Base-by-base conservation (phyloP, 768 basidiomycete species). In the Pulveroboletus frians region DNA sequence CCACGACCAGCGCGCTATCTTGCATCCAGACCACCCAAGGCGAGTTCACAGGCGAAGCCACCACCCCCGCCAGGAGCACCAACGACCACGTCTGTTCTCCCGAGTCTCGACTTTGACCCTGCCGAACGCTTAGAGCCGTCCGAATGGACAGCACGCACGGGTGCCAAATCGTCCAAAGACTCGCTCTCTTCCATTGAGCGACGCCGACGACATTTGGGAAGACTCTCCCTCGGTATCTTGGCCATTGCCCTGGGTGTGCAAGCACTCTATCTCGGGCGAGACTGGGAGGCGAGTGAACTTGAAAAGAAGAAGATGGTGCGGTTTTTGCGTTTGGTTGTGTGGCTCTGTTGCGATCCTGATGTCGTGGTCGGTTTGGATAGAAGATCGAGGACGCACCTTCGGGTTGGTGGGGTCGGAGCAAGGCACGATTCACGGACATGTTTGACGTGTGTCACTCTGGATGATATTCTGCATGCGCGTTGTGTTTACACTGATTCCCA, bases 161-260 rank as follows among this genome's bases (percentile, higher is more conserved):
- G 89, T 13, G 89, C 89, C 43, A 76, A 72, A 63, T 90, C 88
- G 3, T 84, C 87, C 14, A 88, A 84, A 58, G 84, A 85, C 43
- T 80, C 83, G 13, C 75, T 92, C 46, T 87, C 87, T 15, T 83
- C 83, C 43, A 85, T 84, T 52, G 95, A 96, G 68, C 75, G 78
- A 56, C 76, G 76, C 60, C 76, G 90, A 51, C 71, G 78, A 53
- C 69, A 75, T 52, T 66, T 83, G 58, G 75, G 79, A 5, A 71
- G 85, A 31, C 57, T 82, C 1, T 74, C 79, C 17, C 61, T 87
- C 38, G 79, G 66, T 1, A 38, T 83, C 30, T 62, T 88, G 7
- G 70, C 74, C 4, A 60, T 83, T 10, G 88, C 78, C 4, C 66
- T 85, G 4, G 76, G 78, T 3, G 76, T 70, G 13, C 78, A 79